Conservation (phyloP, 106 monocot genomes). For the Dendrobium nobile region DNA sequence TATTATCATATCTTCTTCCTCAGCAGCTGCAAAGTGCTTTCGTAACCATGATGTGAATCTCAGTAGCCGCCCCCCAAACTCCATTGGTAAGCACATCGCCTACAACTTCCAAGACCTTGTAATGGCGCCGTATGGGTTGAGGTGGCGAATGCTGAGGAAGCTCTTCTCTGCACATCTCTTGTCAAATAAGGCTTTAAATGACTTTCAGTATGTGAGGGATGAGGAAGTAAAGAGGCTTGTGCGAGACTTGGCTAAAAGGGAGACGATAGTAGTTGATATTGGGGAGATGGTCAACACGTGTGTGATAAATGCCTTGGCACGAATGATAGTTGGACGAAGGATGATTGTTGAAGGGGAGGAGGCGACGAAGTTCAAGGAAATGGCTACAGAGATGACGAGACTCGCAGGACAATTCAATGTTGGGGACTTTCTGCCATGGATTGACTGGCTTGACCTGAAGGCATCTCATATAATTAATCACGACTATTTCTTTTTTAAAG, state of each 20-base stretch:
- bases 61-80: slow-evolving; percentile 42
- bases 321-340: background rate
- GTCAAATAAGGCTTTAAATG: slow-evolving; percentile 30
- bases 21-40: slow-evolving; percentile 27
- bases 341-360: background rate
- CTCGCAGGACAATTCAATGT: background rate
- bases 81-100: slow-evolving; percentile 51
- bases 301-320: background rate
- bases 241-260: background rate
- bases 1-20: slow-evolving; percentile 37
- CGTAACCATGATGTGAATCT: slow-evolving; percentile 39
- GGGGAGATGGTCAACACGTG: slow-evolving; percentile 1
- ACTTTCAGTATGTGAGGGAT: slow-evolving; percentile 16
- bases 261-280: slow-evolving; percentile 3
- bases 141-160: slow-evolving; percentile 41
- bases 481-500: background rate
- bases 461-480: background rate
- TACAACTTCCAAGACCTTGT: slow-evolving; percentile 45
- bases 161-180: slow-evolving; percentile 30
- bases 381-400: background rate
- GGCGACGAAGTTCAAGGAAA: background rate
- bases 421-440: background rate
- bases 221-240: slow-evolving; percentile 17
- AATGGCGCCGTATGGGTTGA: slow-evolving; percentile 44
- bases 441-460: background rate